Conservation (phyloP, 805 yeast species). For the Spathaspora passalidarum region DNA sequence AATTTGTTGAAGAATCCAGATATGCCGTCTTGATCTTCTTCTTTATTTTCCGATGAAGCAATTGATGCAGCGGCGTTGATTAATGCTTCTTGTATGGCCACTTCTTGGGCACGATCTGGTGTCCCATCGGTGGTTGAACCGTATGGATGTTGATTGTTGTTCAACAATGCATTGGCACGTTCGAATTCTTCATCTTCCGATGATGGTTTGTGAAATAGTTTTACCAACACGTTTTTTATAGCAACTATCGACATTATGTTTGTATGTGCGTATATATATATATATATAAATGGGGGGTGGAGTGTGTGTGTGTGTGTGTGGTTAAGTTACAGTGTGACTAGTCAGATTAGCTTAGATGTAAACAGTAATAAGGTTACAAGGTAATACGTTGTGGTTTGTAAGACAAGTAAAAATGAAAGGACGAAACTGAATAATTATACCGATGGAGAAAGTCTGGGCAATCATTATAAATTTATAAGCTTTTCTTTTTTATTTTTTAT, state of each 20-base stretch:
- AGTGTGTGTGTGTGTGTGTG: not conserved
- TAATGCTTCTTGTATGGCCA: conserved; percentile 36
- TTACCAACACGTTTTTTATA: conserved; percentile 32
- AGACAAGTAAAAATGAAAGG: too few species aligned
- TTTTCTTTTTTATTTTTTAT: not conserved
- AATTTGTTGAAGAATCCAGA: conserved; percentile 45
- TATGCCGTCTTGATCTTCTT: conserved; percentile 21
- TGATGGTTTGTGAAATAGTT: conserved; percentile 18
- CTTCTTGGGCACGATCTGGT: conserved; percentile 32
- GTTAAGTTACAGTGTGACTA: too few species aligned
- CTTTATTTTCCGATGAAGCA: conserved; percentile 17
- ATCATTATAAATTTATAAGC: not conserved
- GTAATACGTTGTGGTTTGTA: too few species aligned
- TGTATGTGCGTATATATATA: not conserved
- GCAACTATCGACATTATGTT: conserved; percentile 29
- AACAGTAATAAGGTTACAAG: too few species aligned
- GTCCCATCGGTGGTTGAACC: conserved; percentile 27
- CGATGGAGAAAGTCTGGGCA: not conserved
- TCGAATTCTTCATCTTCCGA: conserved; percentile 30
- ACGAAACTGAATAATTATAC: too few species aligned
- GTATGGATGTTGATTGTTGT: conserved; percentile 33
- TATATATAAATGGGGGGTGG: conserved; percentile 1
- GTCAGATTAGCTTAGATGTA: too few species aligned
- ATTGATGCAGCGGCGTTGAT: conserved; percentile 25
- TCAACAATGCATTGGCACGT: conserved; percentile 28